These are phyloP conservation scores for Quercus cerris DNA, from an alignment of 306 rosid genomes.

Conservation along the genomic window DNA sequence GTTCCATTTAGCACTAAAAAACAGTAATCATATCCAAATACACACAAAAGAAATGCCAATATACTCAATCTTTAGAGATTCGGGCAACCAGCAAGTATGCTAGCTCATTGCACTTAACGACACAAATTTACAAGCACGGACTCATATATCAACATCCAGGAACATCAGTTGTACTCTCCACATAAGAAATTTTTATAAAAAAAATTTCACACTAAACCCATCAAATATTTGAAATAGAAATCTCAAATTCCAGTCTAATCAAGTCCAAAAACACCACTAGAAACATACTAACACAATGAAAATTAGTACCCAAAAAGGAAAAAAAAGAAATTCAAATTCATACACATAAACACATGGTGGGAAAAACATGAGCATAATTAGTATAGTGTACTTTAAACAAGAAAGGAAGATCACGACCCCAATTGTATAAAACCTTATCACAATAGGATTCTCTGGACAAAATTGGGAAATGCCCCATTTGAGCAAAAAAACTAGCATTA, in stretches of 20 bases:
- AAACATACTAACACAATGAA: neutral
- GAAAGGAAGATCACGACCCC: slow-evolving; percentile 90
- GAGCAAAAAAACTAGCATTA: no score
- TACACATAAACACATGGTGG: neutral
- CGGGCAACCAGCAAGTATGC: no score
- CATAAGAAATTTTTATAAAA: neutral
- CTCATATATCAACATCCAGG: neutral
- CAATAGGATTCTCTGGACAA: slow-evolving; percentile 66
- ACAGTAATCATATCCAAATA: neutral
- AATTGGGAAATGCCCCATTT: no score
- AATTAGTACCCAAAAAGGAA: neutral
- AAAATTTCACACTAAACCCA: neutral
- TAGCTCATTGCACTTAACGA: no score
- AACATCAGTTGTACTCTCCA: no score
- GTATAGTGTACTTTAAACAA: slow-evolving; percentile 63
- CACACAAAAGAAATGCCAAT: no score
- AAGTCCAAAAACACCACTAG: no score
- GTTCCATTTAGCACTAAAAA: neutral
- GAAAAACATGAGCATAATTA: neutral
- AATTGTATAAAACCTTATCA: slow-evolving; percentile 48
- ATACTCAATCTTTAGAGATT: no score
- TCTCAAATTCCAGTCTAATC: neutral
- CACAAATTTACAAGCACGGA: no score
- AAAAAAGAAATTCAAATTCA: neutral
- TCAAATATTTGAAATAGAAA: neutral